These are phyloP conservation scores for Piper longum DNA, from an alignment of 164 flowering plant genomes.

Conservation along the genomic window DNA sequence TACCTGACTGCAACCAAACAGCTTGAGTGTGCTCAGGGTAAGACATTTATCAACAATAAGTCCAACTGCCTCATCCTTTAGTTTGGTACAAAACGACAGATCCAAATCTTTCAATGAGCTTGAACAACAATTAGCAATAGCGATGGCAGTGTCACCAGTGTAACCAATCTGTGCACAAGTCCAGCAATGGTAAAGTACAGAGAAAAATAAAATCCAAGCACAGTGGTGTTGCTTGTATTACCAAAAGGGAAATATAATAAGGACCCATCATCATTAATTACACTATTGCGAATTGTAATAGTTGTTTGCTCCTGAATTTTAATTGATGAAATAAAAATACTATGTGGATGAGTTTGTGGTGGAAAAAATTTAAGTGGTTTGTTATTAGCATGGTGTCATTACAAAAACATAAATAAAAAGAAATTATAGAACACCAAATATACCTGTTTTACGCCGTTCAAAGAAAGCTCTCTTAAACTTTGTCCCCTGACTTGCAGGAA, in stretches of 20 bases:
- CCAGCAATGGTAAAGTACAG: not conserved
- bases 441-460: constrained; percentile 59
- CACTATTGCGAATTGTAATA: not conserved
- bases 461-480: constrained; percentile 48
- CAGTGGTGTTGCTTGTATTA: not conserved
- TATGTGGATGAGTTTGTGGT: too few relatives aligned
- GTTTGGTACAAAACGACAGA: constrained; percentile 64
- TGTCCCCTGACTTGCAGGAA: constrained; percentile 62
- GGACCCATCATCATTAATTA: not conserved
- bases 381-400: not conserved
- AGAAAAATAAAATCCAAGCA: not conserved
- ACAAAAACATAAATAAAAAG: not conserved
- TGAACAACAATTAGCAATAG: constrained; percentile 38
- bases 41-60: constrained; percentile 70
- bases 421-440: not conserved
- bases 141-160: constrained; percentile 39
- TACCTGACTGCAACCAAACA: constrained; percentile 95
- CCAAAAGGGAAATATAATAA: not conserved
- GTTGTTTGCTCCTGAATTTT: not conserved
- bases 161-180: constrained; percentile 31
- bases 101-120: constrained; percentile 44
- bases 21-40: constrained; percentile 44
- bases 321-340: not conserved
- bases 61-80: constrained; percentile 62
- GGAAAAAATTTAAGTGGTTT: not conserved